A percentile compares a stretch with the other conserved stretches of the same genome.
These are phyloP conservation scores for Epichloe scottii DNA, from an alignment of 2,329 filamentous ascomycete species.

Conservation along the genomic window DNA sequence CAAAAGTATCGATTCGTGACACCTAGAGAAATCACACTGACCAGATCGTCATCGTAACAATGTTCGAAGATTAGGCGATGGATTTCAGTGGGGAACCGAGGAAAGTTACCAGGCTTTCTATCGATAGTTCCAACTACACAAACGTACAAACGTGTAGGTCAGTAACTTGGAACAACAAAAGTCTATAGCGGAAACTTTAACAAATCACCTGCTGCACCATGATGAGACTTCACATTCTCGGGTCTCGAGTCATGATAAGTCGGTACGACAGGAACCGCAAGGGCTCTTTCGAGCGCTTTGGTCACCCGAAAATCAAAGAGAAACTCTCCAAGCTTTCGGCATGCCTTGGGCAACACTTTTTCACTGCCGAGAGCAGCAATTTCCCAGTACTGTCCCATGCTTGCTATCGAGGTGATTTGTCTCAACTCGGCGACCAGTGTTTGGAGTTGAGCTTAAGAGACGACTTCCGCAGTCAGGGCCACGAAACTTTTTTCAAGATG, in stretches of 20 bases:
- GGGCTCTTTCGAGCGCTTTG: neutral
- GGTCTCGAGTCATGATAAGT: neutral
- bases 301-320: neutral
- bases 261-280: neutral
- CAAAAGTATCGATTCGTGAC: conserved; percentile 1
- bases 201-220: too few relatives aligned
- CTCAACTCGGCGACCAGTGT: too few relatives aligned
- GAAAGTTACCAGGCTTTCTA: neutral
- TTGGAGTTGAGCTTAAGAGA: too few relatives aligned
- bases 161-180: neutral
- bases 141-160: neutral
- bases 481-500: too few relatives aligned
- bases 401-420: too few relatives aligned
- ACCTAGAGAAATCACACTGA: neutral
- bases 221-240: too few relatives aligned
- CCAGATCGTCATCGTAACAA: neutral
- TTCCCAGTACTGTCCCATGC: neutral
- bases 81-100: neutral
- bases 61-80: neutral
- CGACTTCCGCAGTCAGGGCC: too few relatives aligned
- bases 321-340: neutral
- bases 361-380: neutral
- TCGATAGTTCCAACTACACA: neutral
- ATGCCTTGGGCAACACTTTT: neutral
- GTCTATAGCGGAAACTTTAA: too few relatives aligned